Evolutionary conservation across 2,329 filamentous ascomycete species (phyloP), one percentile per base, ranked within the genome.

Genomic region (Nannizziopsis barbatae): DNA sequence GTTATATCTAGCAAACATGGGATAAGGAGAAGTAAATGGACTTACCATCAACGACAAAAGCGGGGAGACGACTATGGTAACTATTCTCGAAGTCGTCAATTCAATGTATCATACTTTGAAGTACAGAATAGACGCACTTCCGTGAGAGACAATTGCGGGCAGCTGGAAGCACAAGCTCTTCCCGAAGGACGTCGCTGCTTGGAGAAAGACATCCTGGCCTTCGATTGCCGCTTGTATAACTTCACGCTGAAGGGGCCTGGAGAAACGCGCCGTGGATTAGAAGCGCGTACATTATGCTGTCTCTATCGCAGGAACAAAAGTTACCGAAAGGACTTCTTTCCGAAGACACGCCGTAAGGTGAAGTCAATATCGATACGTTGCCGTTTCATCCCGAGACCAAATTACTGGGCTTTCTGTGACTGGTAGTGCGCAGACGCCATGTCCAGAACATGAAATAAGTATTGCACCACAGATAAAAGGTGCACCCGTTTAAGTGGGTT

Each of bases 151-250:
- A 30, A 95, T 81, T 1, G 92, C 86, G 11, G 92, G 93, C 9
- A 98, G 71, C 64, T 98, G 93, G 63, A 96, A 98, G 64, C 92
- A 98, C 2, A 98, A 73, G 1, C 90, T 96, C 63, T 98, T 98
- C 36, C 92, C 92, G 53, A 95, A 95, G 0, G 71, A 73, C 3
- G 71, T 74, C 2, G 71, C 71, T 17, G 90, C 90, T 66, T 95
- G 90, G 1, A 96, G 76, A 61, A 94, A 95, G 38, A 96, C 84
- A 81, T 96, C 90, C 53, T 89, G 75, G 12, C 86, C 84, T 49
- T 84, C 79, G 7, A 95, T 73, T 2, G 86, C 85, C 6, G 86
- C 84, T 50, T 76, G 74, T 48, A 96, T 90, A 49, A 95, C 88
- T 60, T 96, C 88, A 51, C 86, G 80, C 62, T 95, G 90, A 33